These are phyloP conservation scores for Dorcoceras hygrometricum DNA, from an alignment of 257 asterid species.

Conservation along the genomic window DNA sequence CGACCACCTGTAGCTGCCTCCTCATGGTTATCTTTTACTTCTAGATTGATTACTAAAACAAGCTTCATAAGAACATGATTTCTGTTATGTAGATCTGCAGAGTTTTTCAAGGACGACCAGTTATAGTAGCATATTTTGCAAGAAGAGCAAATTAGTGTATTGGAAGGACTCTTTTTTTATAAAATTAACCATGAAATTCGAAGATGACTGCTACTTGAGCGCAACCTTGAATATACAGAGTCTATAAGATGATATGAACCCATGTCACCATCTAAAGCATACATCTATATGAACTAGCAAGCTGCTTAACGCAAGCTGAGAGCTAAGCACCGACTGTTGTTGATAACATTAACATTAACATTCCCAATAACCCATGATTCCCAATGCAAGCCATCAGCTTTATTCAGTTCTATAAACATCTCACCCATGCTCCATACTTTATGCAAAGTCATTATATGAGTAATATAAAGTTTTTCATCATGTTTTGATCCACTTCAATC, in stretches of 20 bases:
- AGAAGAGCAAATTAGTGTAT: background rate
- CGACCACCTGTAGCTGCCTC: conserved; percentile 96
- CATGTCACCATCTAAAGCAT: background rate
- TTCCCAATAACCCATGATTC: background rate
- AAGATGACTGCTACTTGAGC: background rate
- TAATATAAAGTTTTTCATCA: background rate
- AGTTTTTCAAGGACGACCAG: background rate
- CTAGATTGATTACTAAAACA: conserved; percentile 81
- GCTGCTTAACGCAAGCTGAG: background rate
- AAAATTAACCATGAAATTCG: background rate
- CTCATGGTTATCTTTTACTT: conserved; percentile 98
- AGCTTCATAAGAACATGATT: conserved; percentile 70
- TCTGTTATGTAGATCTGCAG: conserved; percentile 81
- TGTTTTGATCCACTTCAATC: background rate
- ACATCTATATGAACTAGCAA: background rate
- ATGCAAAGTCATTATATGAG: background rate
- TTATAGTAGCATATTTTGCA: background rate
- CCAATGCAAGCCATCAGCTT: background rate
- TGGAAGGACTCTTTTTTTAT: background rate
- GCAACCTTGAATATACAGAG: background rate
- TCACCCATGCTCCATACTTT: background rate
- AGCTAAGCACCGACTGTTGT: no score
- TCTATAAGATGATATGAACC: background rate
- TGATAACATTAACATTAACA: background rate
- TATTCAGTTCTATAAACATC: background rate